A percentile compares a stretch with the other conserved stretches of the same genome.
Conservation (phyloP, 768 basidiomycete genomes). For the Trametes meyenii region DNA sequence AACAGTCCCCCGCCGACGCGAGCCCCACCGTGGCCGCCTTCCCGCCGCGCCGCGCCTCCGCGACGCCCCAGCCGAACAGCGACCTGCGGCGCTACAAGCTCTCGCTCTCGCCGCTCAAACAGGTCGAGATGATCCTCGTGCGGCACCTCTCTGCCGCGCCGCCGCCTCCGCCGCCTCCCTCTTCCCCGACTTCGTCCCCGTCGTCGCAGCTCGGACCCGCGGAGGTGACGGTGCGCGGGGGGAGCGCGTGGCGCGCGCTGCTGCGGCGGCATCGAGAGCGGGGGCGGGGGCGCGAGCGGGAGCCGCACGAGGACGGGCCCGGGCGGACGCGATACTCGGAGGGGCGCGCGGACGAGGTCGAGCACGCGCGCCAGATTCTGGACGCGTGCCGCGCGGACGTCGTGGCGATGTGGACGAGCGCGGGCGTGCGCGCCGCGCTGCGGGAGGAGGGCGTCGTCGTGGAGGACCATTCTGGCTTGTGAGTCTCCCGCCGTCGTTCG, state of each 20-base stretch:
- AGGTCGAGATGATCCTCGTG: conserved; percentile 55
- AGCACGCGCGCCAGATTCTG: conserved; percentile 48
- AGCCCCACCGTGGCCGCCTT: conserved; percentile 8
- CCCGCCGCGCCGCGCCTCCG: conserved; percentile 17
- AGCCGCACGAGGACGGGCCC: conserved; percentile 17
- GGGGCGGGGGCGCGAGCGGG: too few species aligned
- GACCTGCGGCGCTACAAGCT: conserved; percentile 50
- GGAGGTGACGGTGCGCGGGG: conserved; percentile 52
- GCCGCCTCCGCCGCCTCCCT: conserved; percentile 18
- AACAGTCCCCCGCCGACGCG: neutral
- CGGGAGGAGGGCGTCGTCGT: conserved; percentile 47
- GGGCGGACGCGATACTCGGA: conserved; percentile 17
- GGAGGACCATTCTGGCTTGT: conserved; percentile 67
- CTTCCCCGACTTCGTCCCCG: conserved; percentile 27
- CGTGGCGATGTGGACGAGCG: conserved; percentile 53
- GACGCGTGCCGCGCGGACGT: conserved; percentile 60
- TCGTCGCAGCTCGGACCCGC: conserved; percentile 50
- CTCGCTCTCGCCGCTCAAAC: conserved; percentile 55
- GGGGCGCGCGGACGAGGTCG: conserved; percentile 39
- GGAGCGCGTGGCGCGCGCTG: conserved; percentile 51
- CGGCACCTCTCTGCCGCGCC: conserved; percentile 43
- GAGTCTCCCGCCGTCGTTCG: conserved; percentile 39
- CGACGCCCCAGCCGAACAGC: conserved; percentile 22
- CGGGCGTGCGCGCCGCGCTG: conserved; percentile 46
- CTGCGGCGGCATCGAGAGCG: conserved; percentile 35